Base-by-base conservation (phyloP, 345 rosid species). In the Citropsis articulata region DNA sequence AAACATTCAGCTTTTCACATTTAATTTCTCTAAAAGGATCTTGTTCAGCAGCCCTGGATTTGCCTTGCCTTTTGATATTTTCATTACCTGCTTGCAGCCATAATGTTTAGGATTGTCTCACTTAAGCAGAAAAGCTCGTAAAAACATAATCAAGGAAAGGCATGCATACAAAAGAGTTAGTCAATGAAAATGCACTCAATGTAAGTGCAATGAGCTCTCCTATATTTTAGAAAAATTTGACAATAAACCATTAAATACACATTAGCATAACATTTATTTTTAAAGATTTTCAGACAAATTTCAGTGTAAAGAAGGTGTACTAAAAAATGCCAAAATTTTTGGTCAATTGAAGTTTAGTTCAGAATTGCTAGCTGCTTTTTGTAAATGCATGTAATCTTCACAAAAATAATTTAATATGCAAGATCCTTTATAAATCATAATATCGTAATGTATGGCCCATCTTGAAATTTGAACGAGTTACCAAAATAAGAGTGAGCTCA, bases 51-150 rank as follows among this genome's bases (percentile, higher is more conserved):
- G 82, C 31, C 91, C 94, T 19, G 97, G 99, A 78, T 90, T 93
- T 73, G 97, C 99, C 84, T 91, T 95, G 35, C 98, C 98, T 83
- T 91, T 90, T 2, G 99, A 93, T 78, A 81, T 78, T 87, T 95
- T 95, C 98, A 95, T 95, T 62, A 93, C 90, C 99, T 95, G 87
- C 81, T 84, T 71, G 76, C 70, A 53, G 67, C 25, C 14, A 65
- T n/a, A 60, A 81, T 57, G 55, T 33, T 80, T 35, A 71, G 64
- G 56, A 76, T 3, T 6, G 16, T 36, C 38, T 74, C 69, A 42
- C 33, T 27, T 7, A 25, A 19, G 33, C 66, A 59, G 24, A 45
- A 63, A 27, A 38, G 22, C 27, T 3, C 22, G 2, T 5, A n/a
- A 7, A 22, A 36, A 60, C 48, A 40, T 25, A 61, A 73, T 61